Evolutionary conservation across 768 basidiomycete genomes (phyloP).

Genomic region (Panus rudis): DNA sequence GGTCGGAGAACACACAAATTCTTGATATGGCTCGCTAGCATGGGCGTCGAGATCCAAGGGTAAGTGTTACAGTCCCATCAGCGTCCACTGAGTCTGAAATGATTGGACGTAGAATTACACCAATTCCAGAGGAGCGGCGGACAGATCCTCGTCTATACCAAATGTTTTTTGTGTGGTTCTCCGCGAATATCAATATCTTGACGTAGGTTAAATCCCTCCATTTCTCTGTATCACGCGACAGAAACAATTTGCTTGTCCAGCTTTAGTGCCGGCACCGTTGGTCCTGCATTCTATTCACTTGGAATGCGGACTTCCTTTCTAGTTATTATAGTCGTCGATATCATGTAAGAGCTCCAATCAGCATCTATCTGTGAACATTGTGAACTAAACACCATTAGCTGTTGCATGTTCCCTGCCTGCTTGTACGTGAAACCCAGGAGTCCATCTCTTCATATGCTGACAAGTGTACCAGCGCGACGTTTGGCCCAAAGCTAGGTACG

Average conservation of each 20-base stretch:
- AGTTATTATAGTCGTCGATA: slow-evolving; percentile 36
- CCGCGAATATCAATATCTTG: slow-evolving; percentile 60
- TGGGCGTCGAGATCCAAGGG: slow-evolving; percentile 20
- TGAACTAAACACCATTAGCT: background rate
- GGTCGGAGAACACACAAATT: too few species aligned
- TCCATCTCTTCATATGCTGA: background rate
- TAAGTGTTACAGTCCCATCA: slow-evolving; percentile 7
- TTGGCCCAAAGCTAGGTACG: slow-evolving; percentile 48
- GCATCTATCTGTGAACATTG: slow-evolving; percentile 1
- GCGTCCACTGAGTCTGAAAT: background rate
- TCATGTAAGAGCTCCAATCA: slow-evolving; percentile 29
- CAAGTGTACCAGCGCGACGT: slow-evolving; percentile 31
- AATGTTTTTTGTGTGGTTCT: slow-evolving; percentile 67
- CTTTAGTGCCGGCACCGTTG: slow-evolving; percentile 42
- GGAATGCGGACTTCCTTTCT: slow-evolving; percentile 37
- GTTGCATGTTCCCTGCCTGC: slow-evolving; percentile 29
- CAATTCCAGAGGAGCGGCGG: slow-evolving; percentile 42
- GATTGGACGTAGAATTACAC: slow-evolving; percentile 39
- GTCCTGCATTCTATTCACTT: slow-evolving; percentile 42
- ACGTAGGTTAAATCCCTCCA: slow-evolving; percentile 28
- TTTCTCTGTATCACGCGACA: background rate
- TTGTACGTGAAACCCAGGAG: slow-evolving; percentile 24
- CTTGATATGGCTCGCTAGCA: slow-evolving; percentile 13
- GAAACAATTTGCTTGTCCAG: slow-evolving; percentile 16
- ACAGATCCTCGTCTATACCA: slow-evolving; percentile 53